Evolutionary conservation across 352 stramenopile species (phyloP).

Genomic region (Globisporangium orthogonon): DNA sequence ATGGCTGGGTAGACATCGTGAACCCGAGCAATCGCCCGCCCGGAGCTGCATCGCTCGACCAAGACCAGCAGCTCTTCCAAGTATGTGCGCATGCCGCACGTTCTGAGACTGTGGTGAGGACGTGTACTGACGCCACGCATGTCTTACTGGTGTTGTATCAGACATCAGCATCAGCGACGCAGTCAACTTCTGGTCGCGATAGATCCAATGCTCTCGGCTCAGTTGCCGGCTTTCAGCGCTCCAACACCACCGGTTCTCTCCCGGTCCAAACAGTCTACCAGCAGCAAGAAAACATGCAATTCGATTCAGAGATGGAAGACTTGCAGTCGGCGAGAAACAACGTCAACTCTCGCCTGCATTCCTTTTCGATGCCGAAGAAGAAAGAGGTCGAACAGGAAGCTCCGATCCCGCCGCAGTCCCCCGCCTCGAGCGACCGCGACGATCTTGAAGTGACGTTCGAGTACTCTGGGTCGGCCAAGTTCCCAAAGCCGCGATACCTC

Average conservation of each 20-base stretch:
- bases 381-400: slow-evolving; percentile 24
- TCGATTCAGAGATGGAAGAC: slow-evolving; percentile 3
- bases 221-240: not conserved
- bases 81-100: not conserved
- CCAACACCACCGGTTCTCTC: not conserved
- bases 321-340: not conserved
- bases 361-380: slow-evolving; percentile 31
- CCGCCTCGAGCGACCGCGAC: slow-evolving; percentile 25
- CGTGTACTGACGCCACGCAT: not conserved
- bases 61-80: slow-evolving; percentile 5
- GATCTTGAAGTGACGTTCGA: slow-evolving; percentile 33
- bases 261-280: slow-evolving; percentile 3
- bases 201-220: not conserved
- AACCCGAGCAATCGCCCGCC: slow-evolving; percentile 18
- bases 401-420: slow-evolving; percentile 25
- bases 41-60: not conserved
- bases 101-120: not conserved
- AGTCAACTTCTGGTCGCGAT: slow-evolving; percentile 2
- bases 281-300: slow-evolving; percentile 7
- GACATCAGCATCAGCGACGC: not conserved
- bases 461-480: slow-evolving; percentile 10
- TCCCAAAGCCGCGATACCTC: slow-evolving; percentile 37
- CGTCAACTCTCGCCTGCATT: slow-evolving; percentile 20
- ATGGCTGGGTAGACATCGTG: slow-evolving; percentile 64
- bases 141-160: not conserved